These are phyloP conservation scores for Rhododendron kiyosumense DNA, from an alignment of 148 eudicot species.

Conservation along the genomic window DNA sequence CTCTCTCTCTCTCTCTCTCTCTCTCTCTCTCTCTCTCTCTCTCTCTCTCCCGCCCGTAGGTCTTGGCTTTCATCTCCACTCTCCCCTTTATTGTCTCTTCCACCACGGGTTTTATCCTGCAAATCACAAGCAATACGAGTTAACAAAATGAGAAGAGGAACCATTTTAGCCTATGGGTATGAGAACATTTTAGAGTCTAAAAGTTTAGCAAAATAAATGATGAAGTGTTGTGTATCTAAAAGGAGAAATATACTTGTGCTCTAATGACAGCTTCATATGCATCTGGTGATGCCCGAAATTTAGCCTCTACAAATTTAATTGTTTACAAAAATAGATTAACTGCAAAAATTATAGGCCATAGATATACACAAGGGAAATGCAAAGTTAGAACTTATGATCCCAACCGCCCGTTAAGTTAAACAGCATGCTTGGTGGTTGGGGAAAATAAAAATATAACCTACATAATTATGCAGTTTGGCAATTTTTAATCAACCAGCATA, in stretches of 20 bases:
- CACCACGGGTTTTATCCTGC: constrained; percentile 61
- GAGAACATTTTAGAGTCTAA: not conserved
- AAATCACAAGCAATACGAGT: constrained; percentile 1
- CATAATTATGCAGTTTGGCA: not conserved
- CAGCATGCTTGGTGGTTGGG: not conserved
- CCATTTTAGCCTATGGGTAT: not conserved
- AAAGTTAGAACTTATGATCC: not conserved
- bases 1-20: too few relatives aligned
- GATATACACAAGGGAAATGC: not conserved
- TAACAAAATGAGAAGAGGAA: not conserved
- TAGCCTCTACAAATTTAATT: constrained; percentile 81
- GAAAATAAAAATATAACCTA: not conserved
- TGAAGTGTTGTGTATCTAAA: not conserved
- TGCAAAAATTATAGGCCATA: constrained; percentile 18
- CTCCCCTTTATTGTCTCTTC: constrained; percentile 67
- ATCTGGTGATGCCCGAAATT: constrained; percentile 74
- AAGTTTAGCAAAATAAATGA: not conserved
- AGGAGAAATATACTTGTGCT: constrained; percentile 45
- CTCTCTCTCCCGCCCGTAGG: too few relatives aligned
- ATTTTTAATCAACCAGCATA: not conserved
- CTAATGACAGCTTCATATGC: constrained; percentile 63
- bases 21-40: too few relatives aligned
- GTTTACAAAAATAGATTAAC: constrained; percentile 67
- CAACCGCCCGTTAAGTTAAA: not conserved
- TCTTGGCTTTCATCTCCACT: constrained; percentile 55